A percentile compares a stretch with the other conserved stretches of the same genome.
These are phyloP conservation scores for Terana coerulea DNA, from an alignment of 768 basidiomycete genomes.

Conservation along the genomic window DNA sequence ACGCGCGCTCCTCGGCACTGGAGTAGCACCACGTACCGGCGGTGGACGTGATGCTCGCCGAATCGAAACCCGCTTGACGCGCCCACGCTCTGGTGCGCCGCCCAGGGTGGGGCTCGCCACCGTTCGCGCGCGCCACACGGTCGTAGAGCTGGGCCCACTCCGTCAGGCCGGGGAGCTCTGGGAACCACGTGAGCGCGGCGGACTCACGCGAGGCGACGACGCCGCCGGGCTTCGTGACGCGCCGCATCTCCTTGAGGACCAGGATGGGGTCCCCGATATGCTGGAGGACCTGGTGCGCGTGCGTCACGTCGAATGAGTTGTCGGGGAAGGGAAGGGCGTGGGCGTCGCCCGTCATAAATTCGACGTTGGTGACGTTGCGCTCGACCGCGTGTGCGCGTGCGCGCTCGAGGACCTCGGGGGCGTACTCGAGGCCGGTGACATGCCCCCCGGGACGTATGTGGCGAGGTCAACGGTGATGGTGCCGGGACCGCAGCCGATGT, in stretches of 20 bases:
- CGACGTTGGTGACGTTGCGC: slow-evolving; percentile 33
- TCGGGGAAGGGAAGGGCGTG: slow-evolving; percentile 35
- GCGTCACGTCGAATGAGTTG: slow-evolving; percentile 44
- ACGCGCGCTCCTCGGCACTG: slow-evolving; percentile 32
- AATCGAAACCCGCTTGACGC: slow-evolving; percentile 32
- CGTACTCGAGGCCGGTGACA: slow-evolving; percentile 41
- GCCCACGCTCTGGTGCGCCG: slow-evolving; percentile 36
- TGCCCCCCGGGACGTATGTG: slow-evolving; percentile 35
- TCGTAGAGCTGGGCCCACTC: slow-evolving; percentile 31
- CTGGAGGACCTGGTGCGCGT: slow-evolving; percentile 47
- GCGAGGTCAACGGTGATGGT: slow-evolving; percentile 46
- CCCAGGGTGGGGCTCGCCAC: slow-evolving; percentile 38
- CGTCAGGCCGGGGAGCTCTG: slow-evolving; percentile 29
- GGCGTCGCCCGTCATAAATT: slow-evolving; percentile 38
- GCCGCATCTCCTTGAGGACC: slow-evolving; percentile 43
- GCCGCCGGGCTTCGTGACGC: slow-evolving; percentile 43
- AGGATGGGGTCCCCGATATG: slow-evolving; percentile 40
- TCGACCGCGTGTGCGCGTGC: slow-evolving; percentile 29
- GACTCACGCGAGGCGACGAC: slow-evolving; percentile 43
- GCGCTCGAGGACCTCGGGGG: slow-evolving; percentile 30
- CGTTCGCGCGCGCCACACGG: slow-evolving; percentile 28
- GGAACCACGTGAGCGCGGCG: slow-evolving; percentile 31
- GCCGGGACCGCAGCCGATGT: slow-evolving; percentile 51
- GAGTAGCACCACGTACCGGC: slow-evolving; percentile 35
- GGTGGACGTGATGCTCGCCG: slow-evolving; percentile 24